Base-by-base conservation (phyloP, 2,329 filamentous ascomycete genomes). In the Macrophomina pseudophaseolina region DNA sequence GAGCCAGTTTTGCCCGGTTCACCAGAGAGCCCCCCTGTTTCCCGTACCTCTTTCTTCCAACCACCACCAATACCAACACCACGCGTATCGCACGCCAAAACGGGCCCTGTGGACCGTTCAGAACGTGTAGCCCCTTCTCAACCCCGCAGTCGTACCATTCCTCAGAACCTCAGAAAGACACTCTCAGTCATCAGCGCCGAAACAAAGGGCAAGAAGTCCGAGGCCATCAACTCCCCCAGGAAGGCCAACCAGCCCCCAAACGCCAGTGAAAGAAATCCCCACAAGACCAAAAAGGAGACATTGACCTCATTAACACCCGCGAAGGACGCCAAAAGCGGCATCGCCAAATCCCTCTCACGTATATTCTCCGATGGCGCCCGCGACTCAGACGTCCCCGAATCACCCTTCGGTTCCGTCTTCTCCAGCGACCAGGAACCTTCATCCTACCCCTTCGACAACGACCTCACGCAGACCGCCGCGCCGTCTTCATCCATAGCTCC, bases 391-490 rank as follows among this genome's bases (percentile, higher is more conserved):
- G 11, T 64, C 18, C 49, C 62, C 8, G 62, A 65, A 28, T 65
- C 62, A 4, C 62, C 62, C 38, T 65, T 65, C 18, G 62, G 62
- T 11, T 65, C 62, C 40, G n/a, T 49, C 14, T 33, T 64, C 14
- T 33, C 18, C 40, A 16, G 8, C 16, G 30, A 46, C 28, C 5
- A 23, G 40, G 56, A 60, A 35, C 40, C 30, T 1, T 28, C 54
- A 7, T 60, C 56, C 16, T 60, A 33, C 16, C 56, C 56, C 1
- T 60, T 60, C 56, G 56, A 60, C 42, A 14, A 18, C 16, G 42
- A 48, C 18, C 5, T 12, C 42, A 7, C 28, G 9, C 4, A 28
- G 7, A 6, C 9, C 28, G 3, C 35, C 40, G 9, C 56, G 23
- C n/a, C 28, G n/a, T 40, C 6, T n/a, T 40, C 35, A 9, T 12